Evolutionary conservation across 495 filamentous ascomycete species (phyloP).

Genomic region (Penicillium ochrochloron): DNA sequence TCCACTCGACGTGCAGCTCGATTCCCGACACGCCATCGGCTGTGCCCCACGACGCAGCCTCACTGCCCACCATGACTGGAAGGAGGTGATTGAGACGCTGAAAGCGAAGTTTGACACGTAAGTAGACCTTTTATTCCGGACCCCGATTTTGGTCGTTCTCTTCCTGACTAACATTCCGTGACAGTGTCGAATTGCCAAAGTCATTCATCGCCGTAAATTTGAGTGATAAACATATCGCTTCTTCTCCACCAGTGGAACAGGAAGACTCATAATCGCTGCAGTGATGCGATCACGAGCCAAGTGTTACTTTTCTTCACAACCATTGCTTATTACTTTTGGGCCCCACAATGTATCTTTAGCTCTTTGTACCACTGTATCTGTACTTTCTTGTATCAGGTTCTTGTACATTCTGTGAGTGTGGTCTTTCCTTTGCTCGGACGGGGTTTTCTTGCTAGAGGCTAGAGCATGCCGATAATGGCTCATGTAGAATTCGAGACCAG

Average conservation of each 20-base stretch:
- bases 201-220: slow-evolving; percentile 69
- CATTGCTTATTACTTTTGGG: neutral
- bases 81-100: slow-evolving; percentile 89
- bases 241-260: slow-evolving; percentile 16
- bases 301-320: neutral
- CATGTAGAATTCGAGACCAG: neutral
- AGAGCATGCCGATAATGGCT: neutral
- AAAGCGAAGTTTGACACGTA: slow-evolving; percentile 93
- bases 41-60: slow-evolving; percentile 86
- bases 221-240: slow-evolving; percentile 34
- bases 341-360: neutral
- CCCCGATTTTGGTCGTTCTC: no score
- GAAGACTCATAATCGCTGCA: neutral
- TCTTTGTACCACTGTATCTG: neutral
- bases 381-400: neutral
- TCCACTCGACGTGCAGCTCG: slow-evolving; percentile 91
- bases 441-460: neutral
- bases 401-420: neutral
- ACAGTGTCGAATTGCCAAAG: slow-evolving; percentile 90
- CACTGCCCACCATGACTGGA: slow-evolving; percentile 94
- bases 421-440: neutral
- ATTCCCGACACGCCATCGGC: slow-evolving; percentile 92
- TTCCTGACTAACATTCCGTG: slow-evolving; percentile 11
- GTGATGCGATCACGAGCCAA: neutral
- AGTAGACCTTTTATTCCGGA: slow-evolving; percentile 36